Conservation (phyloP, 148 eudicot genomes). For the Beta vulgaris region DNA sequence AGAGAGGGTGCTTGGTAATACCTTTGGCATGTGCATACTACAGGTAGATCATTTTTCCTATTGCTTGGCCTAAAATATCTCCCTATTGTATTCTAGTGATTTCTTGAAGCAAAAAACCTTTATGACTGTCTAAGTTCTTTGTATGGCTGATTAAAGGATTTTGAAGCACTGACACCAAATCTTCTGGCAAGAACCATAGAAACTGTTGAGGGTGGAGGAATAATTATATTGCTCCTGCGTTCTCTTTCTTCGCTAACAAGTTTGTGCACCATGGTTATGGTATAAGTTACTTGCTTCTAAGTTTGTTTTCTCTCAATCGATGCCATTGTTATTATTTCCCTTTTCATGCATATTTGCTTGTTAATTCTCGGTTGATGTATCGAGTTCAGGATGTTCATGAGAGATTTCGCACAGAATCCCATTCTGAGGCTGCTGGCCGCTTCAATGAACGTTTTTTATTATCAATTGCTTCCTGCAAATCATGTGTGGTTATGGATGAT, state of each 20-base stretch:
- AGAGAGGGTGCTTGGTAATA: constrained; percentile 87
- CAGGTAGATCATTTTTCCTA: constrained; percentile 49
- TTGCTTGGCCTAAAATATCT: neutral
- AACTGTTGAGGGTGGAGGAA: constrained; percentile 98
- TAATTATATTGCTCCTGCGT: constrained; percentile 69
- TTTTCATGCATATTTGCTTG: constrained; percentile 4
- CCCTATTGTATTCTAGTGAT: constrained; percentile 2
- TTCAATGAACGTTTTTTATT: constrained; percentile 93
- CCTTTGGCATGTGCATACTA: constrained; percentile 94
- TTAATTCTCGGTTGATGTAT: neutral
- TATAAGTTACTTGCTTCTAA: constrained; percentile 29
- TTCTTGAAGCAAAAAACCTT: constrained; percentile 4
- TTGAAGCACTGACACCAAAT: constrained; percentile 96
- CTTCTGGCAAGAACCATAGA: constrained; percentile 93
- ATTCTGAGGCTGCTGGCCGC: constrained; percentile 70
- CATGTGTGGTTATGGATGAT: constrained; percentile 93
- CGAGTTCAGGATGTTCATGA: constrained; percentile 87
- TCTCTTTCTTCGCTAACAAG: constrained; percentile 88
- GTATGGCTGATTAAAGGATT: constrained; percentile 50
- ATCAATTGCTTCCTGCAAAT: constrained; percentile 80
- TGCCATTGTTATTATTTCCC: neutral
- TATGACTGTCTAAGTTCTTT: constrained; percentile 13
- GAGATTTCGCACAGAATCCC: constrained; percentile 91
- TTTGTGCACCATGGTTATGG: constrained; percentile 96
- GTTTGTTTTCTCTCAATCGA: neutral